Evolutionary conservation across 2,329 filamentous ascomycete species (phyloP).

Genomic region (Phialemoniopsis sp.): DNA sequence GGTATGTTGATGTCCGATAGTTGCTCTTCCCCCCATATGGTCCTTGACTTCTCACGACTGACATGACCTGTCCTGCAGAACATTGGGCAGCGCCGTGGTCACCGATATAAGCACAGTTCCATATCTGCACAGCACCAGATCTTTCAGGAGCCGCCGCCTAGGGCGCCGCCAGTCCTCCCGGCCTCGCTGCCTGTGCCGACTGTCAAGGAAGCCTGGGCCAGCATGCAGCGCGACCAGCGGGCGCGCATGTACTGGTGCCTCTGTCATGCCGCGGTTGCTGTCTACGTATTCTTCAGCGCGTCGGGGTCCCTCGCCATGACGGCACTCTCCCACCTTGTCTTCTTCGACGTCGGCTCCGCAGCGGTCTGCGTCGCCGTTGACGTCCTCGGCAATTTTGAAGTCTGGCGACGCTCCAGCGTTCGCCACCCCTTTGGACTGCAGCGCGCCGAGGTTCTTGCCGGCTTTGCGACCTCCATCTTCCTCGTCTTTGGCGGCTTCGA

Average conservation of each 20-base stretch:
- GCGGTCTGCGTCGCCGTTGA: conserved; percentile 90
- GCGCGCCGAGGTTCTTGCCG: conserved; percentile 87
- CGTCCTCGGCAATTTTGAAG: conserved; percentile 92
- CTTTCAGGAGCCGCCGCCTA: conserved; percentile 84
- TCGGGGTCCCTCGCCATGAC: conserved; percentile 87
- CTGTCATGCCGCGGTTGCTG: conserved; percentile 79
- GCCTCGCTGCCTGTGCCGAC: conserved; percentile 92
- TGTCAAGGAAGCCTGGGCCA: conserved; percentile 78
- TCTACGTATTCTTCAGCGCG: conserved; percentile 80
- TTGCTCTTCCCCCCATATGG: background rate
- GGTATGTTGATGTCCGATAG: conserved; percentile 39
- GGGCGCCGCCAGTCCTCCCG: conserved; percentile 83
- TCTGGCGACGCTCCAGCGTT: conserved; percentile 90
- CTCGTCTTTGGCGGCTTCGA: conserved; percentile 97
- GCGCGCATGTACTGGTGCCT: conserved; percentile 82
- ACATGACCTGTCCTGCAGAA: conserved; percentile 49
- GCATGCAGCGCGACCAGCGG: conserved; percentile 86
- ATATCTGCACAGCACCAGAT: conserved; percentile 87
- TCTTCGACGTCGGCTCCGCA: conserved; percentile 92
- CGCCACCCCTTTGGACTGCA: conserved; percentile 92
- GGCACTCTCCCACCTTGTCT: conserved; percentile 85
- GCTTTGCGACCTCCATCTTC: conserved; percentile 93
- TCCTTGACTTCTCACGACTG: background rate
- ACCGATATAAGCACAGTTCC: conserved; percentile 97
- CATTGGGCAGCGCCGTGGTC: conserved; percentile 85